Base-by-base conservation (phyloP, 2,329 filamentous ascomycete species). In the Phyllosticta citrichinensis region DNA sequence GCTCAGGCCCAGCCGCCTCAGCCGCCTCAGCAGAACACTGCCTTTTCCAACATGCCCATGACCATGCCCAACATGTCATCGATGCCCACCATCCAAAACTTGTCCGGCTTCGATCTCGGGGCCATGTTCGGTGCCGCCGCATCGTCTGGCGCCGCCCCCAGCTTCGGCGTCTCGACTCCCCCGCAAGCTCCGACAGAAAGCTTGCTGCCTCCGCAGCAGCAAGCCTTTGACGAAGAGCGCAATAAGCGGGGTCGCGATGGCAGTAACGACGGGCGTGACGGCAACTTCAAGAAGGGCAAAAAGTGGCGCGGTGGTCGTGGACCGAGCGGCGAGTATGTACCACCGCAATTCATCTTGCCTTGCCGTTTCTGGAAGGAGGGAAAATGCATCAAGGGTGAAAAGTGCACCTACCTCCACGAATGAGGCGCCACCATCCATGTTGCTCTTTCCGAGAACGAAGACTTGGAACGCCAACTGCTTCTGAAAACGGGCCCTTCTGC, bases 341-440 rank as follows among this genome's bases (percentile, higher is more conserved):
- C 72, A 9, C 71, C 74, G 64, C 75, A 74, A 59, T 61, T 61
- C 12, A 69, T 74, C 6, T 65, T 72, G 68, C 80, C 86, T 5
- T 90, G 87, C 71, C 81, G 81, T 20, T 91, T 89, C 71, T 90
- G 80, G 78, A 80, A 83, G 62, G 83, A 87, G 69, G 87, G 87
- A 14, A 86, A 85, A 69, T 90, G 87, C 73, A 83, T 83, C 6
- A 86, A 89, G 69, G 87, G 87, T 22, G 85, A 87, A 40, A 84
- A 85, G 67, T 90, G 87, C 75, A 89, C 87, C 2, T 91, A 87
- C 71, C 80, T 87, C 61, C 87, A 91, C 68, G 85, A 88, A 22
- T 57, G 55, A 61, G 56, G 58, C 55, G 52, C 33, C 52, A 17
- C 11, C 14, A 11, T 12, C 11, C 27, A 8, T 30, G 6, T 30